A percentile compares a stretch with the other conserved stretches of the same genome.
phyloP scores from a whole-genome alignment of 768 basidiomycete genomes.

The Trametes gibbosa region DNA sequence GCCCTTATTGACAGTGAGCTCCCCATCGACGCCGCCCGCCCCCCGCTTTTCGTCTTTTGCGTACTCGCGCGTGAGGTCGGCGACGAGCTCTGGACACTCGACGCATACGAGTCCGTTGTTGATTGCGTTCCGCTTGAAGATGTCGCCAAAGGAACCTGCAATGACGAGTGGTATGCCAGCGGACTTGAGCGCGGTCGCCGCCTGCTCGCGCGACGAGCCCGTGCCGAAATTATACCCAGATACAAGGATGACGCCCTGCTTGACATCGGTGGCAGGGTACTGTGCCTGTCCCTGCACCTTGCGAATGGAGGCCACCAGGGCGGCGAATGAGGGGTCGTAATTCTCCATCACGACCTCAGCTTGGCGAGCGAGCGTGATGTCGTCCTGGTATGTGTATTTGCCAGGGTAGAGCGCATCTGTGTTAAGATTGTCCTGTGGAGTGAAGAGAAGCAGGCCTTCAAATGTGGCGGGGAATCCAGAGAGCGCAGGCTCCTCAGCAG shows the following conservation, averaged over 20 bases:
- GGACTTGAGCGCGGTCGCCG: conserved; percentile 93
- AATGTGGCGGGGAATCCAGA: conserved; percentile 83
- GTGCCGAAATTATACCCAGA: conserved; percentile 99
- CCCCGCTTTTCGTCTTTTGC: conserved; percentile 74
- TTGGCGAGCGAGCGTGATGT: conserved; percentile 92
- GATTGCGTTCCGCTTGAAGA: conserved; percentile 98
- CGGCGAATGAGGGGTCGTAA: conserved; percentile 88
- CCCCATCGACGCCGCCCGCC: conserved; percentile 75
- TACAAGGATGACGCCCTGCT: conserved; percentile 75
- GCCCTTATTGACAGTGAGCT: conserved; percentile 78
- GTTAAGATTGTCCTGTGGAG: conserved; percentile 95
- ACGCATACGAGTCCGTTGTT: conserved; percentile 97
- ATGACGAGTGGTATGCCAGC: conserved; percentile 92
- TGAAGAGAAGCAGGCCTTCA: conserved; percentile 83
- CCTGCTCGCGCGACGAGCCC: conserved; percentile 97
- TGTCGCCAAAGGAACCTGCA: conserved; percentile 98
- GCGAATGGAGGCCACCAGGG: conserved; percentile 56
- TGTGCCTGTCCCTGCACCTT: conserved; percentile 19
- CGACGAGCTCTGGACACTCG: conserved; percentile 87
- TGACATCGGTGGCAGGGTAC: conserved; percentile 26
- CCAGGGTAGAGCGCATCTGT: conserved; percentile 99
- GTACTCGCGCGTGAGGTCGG: conserved; percentile 74
- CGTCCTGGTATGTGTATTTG: conserved; percentile 99
- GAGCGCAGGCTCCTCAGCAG: conserved; percentile 59
- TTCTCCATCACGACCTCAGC: conserved; percentile 99